Percentiles rank a stretch among this genome's conserved stretches.
Conservation (phyloP, 768 basidiomycete genomes). For the Psilocybe tampanensis region DNA sequence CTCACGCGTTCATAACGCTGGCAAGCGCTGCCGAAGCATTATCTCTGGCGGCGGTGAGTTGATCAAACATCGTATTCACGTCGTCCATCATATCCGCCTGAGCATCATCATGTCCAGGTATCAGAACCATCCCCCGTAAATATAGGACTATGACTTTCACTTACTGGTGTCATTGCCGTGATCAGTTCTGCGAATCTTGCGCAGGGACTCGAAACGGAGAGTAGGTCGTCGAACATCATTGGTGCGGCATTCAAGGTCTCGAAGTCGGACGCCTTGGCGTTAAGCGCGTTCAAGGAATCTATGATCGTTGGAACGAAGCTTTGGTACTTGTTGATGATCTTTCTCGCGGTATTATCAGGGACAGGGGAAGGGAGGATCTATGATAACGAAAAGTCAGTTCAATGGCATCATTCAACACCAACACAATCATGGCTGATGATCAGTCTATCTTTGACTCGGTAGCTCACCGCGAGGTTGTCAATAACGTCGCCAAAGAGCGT, state of each 20-base stretch:
- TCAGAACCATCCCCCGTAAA: too few relatives aligned
- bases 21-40: not conserved
- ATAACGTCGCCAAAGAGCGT: not conserved
- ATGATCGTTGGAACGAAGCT: not conserved
- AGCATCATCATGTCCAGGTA: too few relatives aligned
- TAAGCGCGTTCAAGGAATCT: not conserved
- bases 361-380: not conserved
- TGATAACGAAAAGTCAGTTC: not conserved
- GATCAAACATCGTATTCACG: not conserved
- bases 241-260: not conserved
- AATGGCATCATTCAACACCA: not conserved
- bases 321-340: not conserved
- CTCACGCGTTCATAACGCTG: too few relatives aligned
- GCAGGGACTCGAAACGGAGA: not conserved
- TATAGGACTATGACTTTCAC: too few relatives aligned
- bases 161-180: not conserved
- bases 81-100: not conserved
- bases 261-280: not conserved
- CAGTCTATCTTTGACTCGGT: not conserved
- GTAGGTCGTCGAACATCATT: not conserved
- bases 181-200: not conserved
- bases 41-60: not conserved
- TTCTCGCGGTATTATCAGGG: not conserved
- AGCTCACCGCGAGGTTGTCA: not conserved
- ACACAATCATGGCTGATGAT: too few relatives aligned